phyloP scores from a whole-genome alignment of 768 basidiomycete species.

The Leucogyrophana mollusca region DNA sequence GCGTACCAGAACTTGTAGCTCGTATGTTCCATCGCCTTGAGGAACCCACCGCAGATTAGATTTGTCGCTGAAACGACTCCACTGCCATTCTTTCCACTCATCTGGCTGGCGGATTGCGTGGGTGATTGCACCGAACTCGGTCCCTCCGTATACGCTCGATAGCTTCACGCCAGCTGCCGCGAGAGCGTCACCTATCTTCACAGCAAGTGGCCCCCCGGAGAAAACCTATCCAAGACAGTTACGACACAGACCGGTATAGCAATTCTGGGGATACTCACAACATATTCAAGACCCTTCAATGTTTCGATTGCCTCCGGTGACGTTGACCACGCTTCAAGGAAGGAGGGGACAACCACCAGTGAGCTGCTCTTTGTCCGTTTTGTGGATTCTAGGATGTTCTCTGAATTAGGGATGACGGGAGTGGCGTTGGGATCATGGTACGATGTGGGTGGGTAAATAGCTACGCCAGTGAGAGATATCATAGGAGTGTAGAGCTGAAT shows the following conservation, averaged over 20 bases:
- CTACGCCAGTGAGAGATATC: constrained; percentile 9
- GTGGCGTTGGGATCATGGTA: constrained; percentile 10
- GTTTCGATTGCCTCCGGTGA: constrained; percentile 15
- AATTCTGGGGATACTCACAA: constrained; percentile 14
- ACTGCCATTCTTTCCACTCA: constrained; percentile 34
- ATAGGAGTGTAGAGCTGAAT: constrained; percentile 16
- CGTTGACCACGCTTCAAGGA: constrained; percentile 22
- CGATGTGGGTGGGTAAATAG: constrained; percentile 19
- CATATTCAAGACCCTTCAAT: constrained; percentile 12
- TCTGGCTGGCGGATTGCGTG: constrained; percentile 3
- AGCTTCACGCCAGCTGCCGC: constrained; percentile 33
- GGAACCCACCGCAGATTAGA: constrained; percentile 31
- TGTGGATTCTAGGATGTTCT: constrained; percentile 19
- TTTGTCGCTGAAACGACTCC: constrained; percentile 23
- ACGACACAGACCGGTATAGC: background rate
- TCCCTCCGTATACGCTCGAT: constrained; percentile 34
- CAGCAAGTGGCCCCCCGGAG: constrained; percentile 36
- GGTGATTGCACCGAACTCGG: constrained; percentile 30
- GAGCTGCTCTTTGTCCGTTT: constrained; percentile 10
- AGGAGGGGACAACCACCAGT: constrained; percentile 18
- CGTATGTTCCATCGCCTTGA: constrained; percentile 36
- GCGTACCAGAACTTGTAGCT: constrained; percentile 37
- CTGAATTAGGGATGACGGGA: constrained; percentile 18
- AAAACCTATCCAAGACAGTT: constrained; percentile 22
- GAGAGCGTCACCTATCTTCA: constrained; percentile 35